Conservation (phyloP, 495 filamentous ascomycete species). For the Annulohypoxylon maeteangense region DNA sequence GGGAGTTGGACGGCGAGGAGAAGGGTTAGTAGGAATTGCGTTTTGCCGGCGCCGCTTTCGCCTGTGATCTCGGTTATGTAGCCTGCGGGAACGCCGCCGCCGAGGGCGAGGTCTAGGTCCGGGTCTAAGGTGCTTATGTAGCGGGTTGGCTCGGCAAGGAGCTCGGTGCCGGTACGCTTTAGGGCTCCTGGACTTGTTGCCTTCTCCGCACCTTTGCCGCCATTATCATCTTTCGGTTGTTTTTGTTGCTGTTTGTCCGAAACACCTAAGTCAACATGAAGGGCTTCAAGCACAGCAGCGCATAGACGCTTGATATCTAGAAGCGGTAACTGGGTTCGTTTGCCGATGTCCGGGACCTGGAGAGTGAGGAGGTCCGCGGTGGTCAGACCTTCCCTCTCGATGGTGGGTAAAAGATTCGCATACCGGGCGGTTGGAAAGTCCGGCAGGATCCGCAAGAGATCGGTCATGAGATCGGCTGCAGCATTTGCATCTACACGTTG, state of each 20-base stretch:
- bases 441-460: conserved; percentile 86
- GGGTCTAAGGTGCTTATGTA: conserved; percentile 84
- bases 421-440: conserved; percentile 75
- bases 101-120: conserved; percentile 75
- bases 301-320: conserved; percentile 79
- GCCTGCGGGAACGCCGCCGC: conserved; percentile 85
- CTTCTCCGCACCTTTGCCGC: background rate
- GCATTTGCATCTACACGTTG: conserved; percentile 15
- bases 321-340: conserved; percentile 83
- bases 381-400: conserved; percentile 79
- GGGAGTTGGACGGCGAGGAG: conserved; percentile 85
- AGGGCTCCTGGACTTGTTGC: conserved; percentile 15
- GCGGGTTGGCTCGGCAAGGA: conserved; percentile 58
- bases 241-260: conserved; percentile 36
- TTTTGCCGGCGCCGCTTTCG: conserved; percentile 96
- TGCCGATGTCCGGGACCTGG: conserved; percentile 84
- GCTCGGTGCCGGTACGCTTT: conserved; percentile 53
- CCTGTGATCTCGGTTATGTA: conserved; percentile 92
- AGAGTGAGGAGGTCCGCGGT: conserved; percentile 88
- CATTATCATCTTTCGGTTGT: conserved; percentile 11
- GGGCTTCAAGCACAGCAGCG: conserved; percentile 67
- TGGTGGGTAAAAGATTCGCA: conserved; percentile 77
- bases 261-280: conserved; percentile 73
- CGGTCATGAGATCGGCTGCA: conserved; percentile 71
- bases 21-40: conserved; percentile 88